Base-by-base conservation (phyloP, 805 yeast genomes). In the Cyberlindnera bimundalis region DNA sequence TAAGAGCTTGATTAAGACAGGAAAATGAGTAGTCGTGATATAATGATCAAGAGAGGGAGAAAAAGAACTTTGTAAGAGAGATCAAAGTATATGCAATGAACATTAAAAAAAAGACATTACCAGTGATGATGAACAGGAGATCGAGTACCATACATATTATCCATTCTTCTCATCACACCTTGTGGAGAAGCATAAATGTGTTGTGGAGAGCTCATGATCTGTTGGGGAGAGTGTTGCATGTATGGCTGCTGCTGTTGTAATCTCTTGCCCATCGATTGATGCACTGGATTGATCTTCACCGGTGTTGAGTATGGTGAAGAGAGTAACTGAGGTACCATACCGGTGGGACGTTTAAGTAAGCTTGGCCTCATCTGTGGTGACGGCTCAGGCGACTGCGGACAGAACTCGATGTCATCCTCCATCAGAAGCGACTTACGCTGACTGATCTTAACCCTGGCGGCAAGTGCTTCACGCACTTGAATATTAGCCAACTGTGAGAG, bases 321-420 rank as follows among this genome's bases (percentile, higher is more conserved):
- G 29, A 41, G 38, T 23, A 41, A 14, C 27, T 33, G 40, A 14
- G 24, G 24, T 10, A 21, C 24, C 24, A 21, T 21, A 7, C 10
- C 9, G 24, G 6, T 21, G 7, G 34, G 31, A 20, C 45, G 45
- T 29, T 40, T 24, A 28, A 37, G 14, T 8, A 33, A 18, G 16
- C 37, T 23, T 7, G 35, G 43, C 35, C 42, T 42, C 33, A 25
- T 29, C 20, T 15, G 39, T 18, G 39, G 42, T 10, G 42, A 28
- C 10, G 29, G 28, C 21, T 52, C 52, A 6, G 45, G 19, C 21
- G 50, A 43, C 15, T 58, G 62, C 8, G 85, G 85, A 50, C 81
- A 79, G 59, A 84, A 84, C 62, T 81, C 90, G 37, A 73, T 56
- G 59, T 84, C 91, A 50, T 83, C 85, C 57, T 79, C 87, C 29